phyloP scores from a whole-genome alignment of 345 rosid genomes.

The Gossypium longicalyx region DNA sequence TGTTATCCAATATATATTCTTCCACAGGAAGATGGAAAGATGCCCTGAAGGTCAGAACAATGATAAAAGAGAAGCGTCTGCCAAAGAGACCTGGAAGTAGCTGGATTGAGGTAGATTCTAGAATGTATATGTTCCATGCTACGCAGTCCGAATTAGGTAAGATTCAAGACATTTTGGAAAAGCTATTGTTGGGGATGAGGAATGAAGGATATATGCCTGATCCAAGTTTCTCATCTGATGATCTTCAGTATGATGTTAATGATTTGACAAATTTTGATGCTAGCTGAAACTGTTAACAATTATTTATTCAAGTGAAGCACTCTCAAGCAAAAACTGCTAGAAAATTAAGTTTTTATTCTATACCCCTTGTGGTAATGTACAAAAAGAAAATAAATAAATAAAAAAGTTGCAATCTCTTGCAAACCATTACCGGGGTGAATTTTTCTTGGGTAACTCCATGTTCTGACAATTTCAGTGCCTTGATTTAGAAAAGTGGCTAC shows the following conservation, averaged over 20 bases:
- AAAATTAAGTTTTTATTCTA: background rate
- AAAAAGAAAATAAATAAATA: background rate
- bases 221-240: constrained; percentile 14
- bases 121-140: constrained; percentile 28
- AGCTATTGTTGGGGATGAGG: constrained; percentile 26
- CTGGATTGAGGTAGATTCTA: constrained; percentile 44
- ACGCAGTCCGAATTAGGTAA: constrained; percentile 18
- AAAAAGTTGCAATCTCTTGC: background rate
- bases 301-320: background rate
- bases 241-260: background rate
- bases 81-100: constrained; percentile 44
- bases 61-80: constrained; percentile 37
- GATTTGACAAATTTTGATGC: constrained; percentile 10
- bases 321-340: background rate
- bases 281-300: constrained; percentile 8
- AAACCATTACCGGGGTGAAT: background rate
- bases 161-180: constrained; percentile 24
- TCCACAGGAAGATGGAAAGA: constrained; percentile 40
- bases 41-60: constrained; percentile 32
- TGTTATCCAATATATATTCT: constrained; percentile 45
- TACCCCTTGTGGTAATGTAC: background rate
- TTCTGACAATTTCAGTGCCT: background rate
- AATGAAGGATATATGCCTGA: constrained; percentile 22
- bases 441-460: background rate
- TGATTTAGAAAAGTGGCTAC: background rate